Evolutionary conservation across 495 filamentous ascomycete genomes (phyloP).

Genomic region (Penicillium dipodomyicola): DNA sequence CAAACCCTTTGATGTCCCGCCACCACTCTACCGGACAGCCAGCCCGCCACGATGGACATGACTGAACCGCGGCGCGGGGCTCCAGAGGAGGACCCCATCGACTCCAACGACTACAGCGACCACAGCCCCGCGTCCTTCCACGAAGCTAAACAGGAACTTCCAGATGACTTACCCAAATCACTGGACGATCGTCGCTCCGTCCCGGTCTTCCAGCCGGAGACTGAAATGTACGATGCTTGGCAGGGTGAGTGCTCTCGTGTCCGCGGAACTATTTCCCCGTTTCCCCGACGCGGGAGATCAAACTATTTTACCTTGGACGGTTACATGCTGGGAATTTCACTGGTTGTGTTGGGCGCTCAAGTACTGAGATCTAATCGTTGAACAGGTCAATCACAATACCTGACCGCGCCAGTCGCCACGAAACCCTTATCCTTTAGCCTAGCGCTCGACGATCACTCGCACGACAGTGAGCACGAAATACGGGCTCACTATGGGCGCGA

Average conservation of each 20-base stretch:
- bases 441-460: constrained; percentile 66
- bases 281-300: neutral
- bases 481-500: constrained; percentile 40
- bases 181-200: constrained; percentile 81
- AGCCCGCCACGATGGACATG: constrained; percentile 40
- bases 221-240: constrained; percentile 98
- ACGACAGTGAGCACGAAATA: constrained; percentile 42
- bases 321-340: neutral
- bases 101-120: constrained; percentile 21
- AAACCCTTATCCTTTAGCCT: constrained; percentile 84
- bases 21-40: constrained; percentile 17
- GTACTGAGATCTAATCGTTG: neutral
- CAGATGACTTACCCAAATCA: constrained; percentile 83
- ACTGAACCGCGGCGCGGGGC: constrained; percentile 38
- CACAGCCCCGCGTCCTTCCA: constrained; percentile 22
- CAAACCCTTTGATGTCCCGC: constrained; percentile 23
- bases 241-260: constrained; percentile 62
- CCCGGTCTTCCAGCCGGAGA: constrained; percentile 61
- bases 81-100: constrained; percentile 34
- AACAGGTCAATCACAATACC: constrained; percentile 88
- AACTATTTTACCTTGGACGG: neutral
- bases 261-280: constrained; percentile 7
- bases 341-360: neutral
- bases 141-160: constrained; percentile 53
- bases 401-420: constrained; percentile 79